Conservation (phyloP, 495 filamentous ascomycete species). For the Friedmanniomyces simplex region DNA sequence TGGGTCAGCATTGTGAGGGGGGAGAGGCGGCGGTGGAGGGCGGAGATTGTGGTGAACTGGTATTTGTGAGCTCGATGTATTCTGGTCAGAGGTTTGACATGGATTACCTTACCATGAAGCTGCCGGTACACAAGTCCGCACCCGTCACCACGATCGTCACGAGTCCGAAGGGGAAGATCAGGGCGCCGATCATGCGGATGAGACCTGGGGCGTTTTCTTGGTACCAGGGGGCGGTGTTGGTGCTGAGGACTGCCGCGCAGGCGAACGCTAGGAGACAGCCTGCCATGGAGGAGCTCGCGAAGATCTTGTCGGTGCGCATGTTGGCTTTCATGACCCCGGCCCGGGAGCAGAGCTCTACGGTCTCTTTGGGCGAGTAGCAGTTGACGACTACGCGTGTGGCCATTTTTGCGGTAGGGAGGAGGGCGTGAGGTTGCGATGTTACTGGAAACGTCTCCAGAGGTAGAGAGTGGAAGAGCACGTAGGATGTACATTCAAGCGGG, state of each 20-base stretch:
- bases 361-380: slow-evolving; percentile 16
- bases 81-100: too few species aligned
- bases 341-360: slow-evolving; percentile 22
- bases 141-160: slow-evolving; percentile 51
- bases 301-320: slow-evolving; percentile 24
- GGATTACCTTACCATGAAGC: slow-evolving; percentile 41
- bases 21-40: slow-evolving; percentile 42
- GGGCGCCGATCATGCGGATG: slow-evolving; percentile 43
- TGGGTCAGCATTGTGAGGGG: slow-evolving; percentile 41
- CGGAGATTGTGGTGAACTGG: slow-evolving; percentile 44
- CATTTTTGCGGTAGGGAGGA: not conserved
- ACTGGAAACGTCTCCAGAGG: too few species aligned
- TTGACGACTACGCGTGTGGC: slow-evolving; percentile 9
- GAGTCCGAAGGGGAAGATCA: slow-evolving; percentile 51
- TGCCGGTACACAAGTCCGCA: slow-evolving; percentile 49
- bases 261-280: slow-evolving; percentile 15
- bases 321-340: slow-evolving; percentile 19
- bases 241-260: slow-evolving; percentile 42
- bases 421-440: not conserved
- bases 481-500: too few species aligned
- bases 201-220: slow-evolving; percentile 50
- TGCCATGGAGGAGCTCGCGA: slow-evolving; percentile 17
- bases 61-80: not conserved
- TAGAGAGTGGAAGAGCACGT: too few species aligned
- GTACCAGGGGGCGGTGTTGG: slow-evolving; percentile 48